Evolutionary conservation across 805 yeast genomes (phyloP), one percentile per base, ranked within the genome.

Genomic region (Candida montana): DNA sequence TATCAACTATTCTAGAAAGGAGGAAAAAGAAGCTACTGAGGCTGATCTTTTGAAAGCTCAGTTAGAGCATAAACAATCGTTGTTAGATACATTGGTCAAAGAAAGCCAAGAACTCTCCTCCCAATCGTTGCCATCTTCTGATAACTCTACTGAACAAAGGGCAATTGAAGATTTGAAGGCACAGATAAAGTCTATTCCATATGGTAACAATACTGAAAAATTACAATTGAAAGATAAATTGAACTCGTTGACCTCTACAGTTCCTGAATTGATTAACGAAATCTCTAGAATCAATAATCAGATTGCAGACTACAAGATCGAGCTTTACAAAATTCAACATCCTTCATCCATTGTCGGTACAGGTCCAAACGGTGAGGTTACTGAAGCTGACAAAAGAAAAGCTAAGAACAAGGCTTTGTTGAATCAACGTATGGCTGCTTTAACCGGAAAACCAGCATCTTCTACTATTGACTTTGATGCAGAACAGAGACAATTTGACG

Each of bases 391-490:
- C 58, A 75, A 84, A 45, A 75, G 84, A 48, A 83, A 84, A 53
- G 93, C 91, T 31, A 81, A 75, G 51, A 81, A 86, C 32, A 83
- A 84, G 56, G 95, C 91, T 31, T 65, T 80, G 42, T 69, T 93
- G 52, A 79, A 81, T 48, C 85, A 90, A 38, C 75, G 95, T 51
- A 89, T 91, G 95, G 95, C 96, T 23, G 87, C 91, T 4, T 73
- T 91, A 54, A 90, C 97, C 0, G 96, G 96, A 6, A 83, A 80
- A 54, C 68, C 75, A 7, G 65, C 71, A 3, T 63, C 71, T 7
- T 65, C 65, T 26, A 60, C 67, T 33, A 71, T 69, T 19, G 67
- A 61, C 8, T 52, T 62, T 30, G 72, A 62, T 31, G 50, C 56
- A 23, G 65, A 67, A 39, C 65, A 63, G 43, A 52, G 50, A 34